Base-by-base conservation (phyloP, 2,329 filamentous ascomycete species). In the Magnaporthiopsis rhizophila region DNA sequence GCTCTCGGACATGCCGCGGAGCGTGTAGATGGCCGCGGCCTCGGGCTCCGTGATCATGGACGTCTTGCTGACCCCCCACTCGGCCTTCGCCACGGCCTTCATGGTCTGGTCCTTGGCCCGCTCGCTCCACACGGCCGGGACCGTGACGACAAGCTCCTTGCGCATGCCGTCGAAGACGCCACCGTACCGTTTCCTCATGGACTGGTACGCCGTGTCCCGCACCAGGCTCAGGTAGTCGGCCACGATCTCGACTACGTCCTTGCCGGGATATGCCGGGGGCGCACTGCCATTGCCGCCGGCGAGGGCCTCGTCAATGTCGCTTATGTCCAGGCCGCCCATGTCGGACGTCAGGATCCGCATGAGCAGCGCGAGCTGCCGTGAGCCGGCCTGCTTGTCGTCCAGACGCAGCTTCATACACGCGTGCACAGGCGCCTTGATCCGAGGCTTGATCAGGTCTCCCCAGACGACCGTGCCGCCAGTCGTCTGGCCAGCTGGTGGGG, bases 121-220 rank as follows among this genome's bases (percentile, higher is more conserved):
- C 0, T 72, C 68, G 0, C 76, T 75, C 79, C 80, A 82, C 11
- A 81, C 80, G 0, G 79, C 79, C 0, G 80, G 79, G 0, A 82
- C 53, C 0, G 79, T 81, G 1, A 79, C 66, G 1, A 86, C 78
- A 64, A 63, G 57, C 57, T 58, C 57, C 26, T 58, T 58, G 26
- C 30, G 57, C 34, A 64, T 62, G 24, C 28, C 56, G 13, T 65
- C 28, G 6, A 58, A 32, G 18, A 32, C 57, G 26, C 26, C 24
- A 2, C 70, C 69, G 28, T 71, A 74, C 6, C 70, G 61, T 0
- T 63, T 21, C 12, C 73, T 68, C 0, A 74, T 62, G 36, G 61
- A 34, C 21, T 26, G 21, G 65, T 64, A 65, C 2, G 65, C 38
- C 18, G 66, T n/a, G 66, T 71, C 63, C 26, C 65, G 59, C 3